Base-by-base conservation (phyloP, 2,329 filamentous ascomycete genomes). In the Cercospora zeae-maydis region DNA sequence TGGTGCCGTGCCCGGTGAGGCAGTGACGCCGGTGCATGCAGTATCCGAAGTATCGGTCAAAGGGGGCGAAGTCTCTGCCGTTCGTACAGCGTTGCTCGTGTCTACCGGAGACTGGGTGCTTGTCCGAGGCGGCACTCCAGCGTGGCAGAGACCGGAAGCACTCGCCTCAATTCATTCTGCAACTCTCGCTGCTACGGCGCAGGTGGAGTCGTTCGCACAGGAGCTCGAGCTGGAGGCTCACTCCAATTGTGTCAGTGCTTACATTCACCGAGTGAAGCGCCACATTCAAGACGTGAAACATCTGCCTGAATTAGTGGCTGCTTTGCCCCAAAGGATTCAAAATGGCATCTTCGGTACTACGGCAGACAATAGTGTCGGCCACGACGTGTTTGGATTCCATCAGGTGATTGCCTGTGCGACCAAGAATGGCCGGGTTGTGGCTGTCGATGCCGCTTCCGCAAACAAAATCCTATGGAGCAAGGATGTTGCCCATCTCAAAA, bases 201-300 rank as follows among this genome's bases (percentile, higher is more conserved):
- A 91, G 5, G 87, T 88, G 11, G 86, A 88, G 68, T 84, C 84
- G 14, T 80, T 97, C 54, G 92, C 88, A 5, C 88, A 90, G 74
- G 90, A 92, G 31, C 81, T 98, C 7, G 90, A 96, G 68, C 85
- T 90, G 24, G 93, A 99, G 77, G 90, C 91, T 3, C 90, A 96
- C 73, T 89, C 88, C 72, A 96, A 89, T 73, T 82, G 91, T 2
- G 72, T 91, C 5, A 82, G 84, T 10, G 95, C 95, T n/a, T 99
- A 96, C 72, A 78, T 93, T 30, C 92, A 97, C 77, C 89, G 95
- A 13, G 82, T 96, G 13, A 89, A 84, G 66, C 89, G 95, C 51
- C 95, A 99, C 73, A 71, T 92, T 13, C 82, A 86, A 51, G 95
- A 97, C 67, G 81, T 97, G 39, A 81, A 89, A 72, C 82, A 89